Evolutionary conservation across 345 rosid genomes (phyloP), one percentile per base, ranked within the genome.

Genomic region (Aquilaria sinensis): DNA sequence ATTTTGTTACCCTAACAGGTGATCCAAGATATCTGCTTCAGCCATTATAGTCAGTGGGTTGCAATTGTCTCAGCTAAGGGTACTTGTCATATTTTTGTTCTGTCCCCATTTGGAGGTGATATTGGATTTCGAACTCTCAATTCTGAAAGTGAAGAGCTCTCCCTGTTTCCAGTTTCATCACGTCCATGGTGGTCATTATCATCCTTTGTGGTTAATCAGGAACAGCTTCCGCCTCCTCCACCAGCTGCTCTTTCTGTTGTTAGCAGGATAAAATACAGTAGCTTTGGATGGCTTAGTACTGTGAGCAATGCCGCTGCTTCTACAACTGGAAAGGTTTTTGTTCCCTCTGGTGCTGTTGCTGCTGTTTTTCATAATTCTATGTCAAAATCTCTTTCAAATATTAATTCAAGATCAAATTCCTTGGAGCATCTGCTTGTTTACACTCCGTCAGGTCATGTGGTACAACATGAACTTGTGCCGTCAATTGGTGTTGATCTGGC

Each of bases 21-120:
- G 71, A 92, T 94, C 69, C 99, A 94, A 74, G 97, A 94, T 70
- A 90, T 94, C 71, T 83, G 97, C 83, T 94, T 94, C 71, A 94
- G 99, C 71, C 75, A 82, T 67, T 85, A 78, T 53, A 88, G 99
- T 75, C 92, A 86, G 70, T 94, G 97, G 99, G 72, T 94, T 73
- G 88, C 92, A 31, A 81, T 90, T 66, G 85, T 86, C 72, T 88
- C 99, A 71, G 85, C 99, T 47, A 88, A 85, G 79, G 97, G 99
- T 3, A 94, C 99, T 64, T 90, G 99, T 81, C 99, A 94, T 72
- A 77, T 94, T 49, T 94, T 94, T 65, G 85, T 80, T 53, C 78
- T 94, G 61, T 85, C 86, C 62, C 91, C 97, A 9, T 86, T 82
- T 67, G 96, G 89, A 56, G 91, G 90, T 31, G 92, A 86, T 65